Evolutionary conservation across 208 protist species (phyloP), one percentile per base, ranked within the genome.

Genomic region (Trypanosoma mega): DNA sequence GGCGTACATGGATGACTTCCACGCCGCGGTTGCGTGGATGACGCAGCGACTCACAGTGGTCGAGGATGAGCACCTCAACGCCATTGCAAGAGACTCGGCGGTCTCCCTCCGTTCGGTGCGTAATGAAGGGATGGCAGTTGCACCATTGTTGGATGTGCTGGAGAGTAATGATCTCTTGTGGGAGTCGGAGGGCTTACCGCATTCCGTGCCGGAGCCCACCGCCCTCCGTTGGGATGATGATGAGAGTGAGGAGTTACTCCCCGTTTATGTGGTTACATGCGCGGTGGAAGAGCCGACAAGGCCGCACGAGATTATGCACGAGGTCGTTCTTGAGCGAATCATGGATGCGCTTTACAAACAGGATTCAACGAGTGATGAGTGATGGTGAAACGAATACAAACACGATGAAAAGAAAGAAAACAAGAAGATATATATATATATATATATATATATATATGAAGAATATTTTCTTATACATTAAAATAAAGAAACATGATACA

Each of bases 291-390:
- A 20, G 16, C 31, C 51, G 7, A 41, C 41, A 18, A 33, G 18
- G 43, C 26, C 51, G 7, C 24, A 45, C 20, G 61, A 63, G 18
- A 2, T 55, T n/a, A 63, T 70, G 63, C 63, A 63, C 8, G 63
- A 60, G 16, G 27, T 70, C 14, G 46, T 70, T 0, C 29, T 70
- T 9, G 63, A 55, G 30, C 12, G 46, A 56, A 62, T 70, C 18
- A 56, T 61, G 46, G 21, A 9, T 18, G 63, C 45, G 33, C 39
- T 70, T 6, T 12, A 39, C 6, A 39, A 39, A 39, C 34, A 39
- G 34, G 34, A 39, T n/a, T n/a, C n/a, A n/a, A n/a, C n/a, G 34
- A 12, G 34, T 39, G 34, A 39, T 16, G 34, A 39, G 12, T 39
- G 12, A 39, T 39, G 12, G 12, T n/a, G n/a, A n/a, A n/a, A n/a